Percentiles rank a stretch among this genome's conserved stretches.
These are phyloP conservation scores for Datura wrightii DNA, from an alignment of 257 asterid species.

Conservation along the genomic window DNA sequence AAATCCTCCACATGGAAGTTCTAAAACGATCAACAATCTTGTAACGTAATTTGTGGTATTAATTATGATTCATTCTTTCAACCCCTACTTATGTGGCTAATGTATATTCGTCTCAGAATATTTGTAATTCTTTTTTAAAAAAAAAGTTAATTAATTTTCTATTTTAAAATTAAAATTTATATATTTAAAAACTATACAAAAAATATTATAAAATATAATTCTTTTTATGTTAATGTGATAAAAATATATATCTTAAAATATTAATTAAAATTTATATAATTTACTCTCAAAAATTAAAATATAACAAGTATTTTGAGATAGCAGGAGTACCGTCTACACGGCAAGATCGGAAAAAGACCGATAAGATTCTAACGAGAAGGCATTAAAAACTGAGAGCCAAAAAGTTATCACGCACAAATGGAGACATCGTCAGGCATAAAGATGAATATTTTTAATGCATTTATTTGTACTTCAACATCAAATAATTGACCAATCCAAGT, in stretches of 20 bases:
- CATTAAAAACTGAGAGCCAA: neutral
- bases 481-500: neutral
- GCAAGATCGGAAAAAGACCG: neutral
- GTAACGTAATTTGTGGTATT: neutral
- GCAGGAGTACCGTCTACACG: too few species aligned
- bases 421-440: neutral
- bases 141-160: too few species aligned
- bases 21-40: neutral
- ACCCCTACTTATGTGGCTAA: neutral
- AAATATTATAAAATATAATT: too few species aligned
- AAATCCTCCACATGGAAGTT: slow-evolving; percentile 20
- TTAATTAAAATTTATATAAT: too few species aligned
- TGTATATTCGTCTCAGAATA: too few species aligned
- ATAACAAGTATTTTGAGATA: too few species aligned
- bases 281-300: too few species aligned
- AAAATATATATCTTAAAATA: too few species aligned
- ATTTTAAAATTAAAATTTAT: too few species aligned
- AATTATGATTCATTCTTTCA: neutral
- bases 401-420: neutral
- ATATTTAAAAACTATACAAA: too few species aligned
- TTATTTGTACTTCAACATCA: neutral
- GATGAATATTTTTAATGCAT: neutral
- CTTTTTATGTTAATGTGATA: too few species aligned
- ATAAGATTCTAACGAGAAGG: neutral
- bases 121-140: too few species aligned